Conservation (phyloP, 352 stramenopile genomes). For the Globisporangium sylvaticum region DNA sequence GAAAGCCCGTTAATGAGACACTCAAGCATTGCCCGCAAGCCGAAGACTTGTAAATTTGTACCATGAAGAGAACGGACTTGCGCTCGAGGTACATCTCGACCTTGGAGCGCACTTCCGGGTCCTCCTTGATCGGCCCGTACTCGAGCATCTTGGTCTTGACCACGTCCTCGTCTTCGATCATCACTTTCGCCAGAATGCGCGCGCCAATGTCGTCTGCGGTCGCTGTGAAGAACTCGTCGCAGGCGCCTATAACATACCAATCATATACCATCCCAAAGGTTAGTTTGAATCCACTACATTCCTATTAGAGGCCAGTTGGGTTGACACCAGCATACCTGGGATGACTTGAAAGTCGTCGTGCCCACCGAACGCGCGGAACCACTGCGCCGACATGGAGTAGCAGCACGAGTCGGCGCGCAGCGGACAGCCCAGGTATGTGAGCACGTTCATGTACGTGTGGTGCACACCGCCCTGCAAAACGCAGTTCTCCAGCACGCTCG, state of each 20-base stretch:
- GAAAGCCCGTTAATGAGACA: no score
- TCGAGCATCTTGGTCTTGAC: conserved; percentile 80
- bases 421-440: conserved; percentile 67
- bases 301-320: no score
- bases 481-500: conserved; percentile 63
- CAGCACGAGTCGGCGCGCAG: conserved; percentile 60
- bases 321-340: no score
- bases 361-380: conserved; percentile 65
- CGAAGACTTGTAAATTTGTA: no score
- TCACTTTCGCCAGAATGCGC: conserved; percentile 69
- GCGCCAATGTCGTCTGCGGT: conserved; percentile 79
- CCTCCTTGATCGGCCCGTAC: conserved; percentile 79
- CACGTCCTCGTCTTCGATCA: conserved; percentile 66
- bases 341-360: conserved; percentile 75
- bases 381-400: conserved; percentile 66
- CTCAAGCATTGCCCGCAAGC: conserved; percentile 6
- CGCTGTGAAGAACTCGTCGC: conserved; percentile 74
- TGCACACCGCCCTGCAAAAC: conserved; percentile 78
- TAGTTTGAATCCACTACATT: background rate
- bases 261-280: background rate
- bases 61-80: conserved; percentile 82
- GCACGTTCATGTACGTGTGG: conserved; percentile 78
- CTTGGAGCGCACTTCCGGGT: conserved; percentile 79
- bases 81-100: conserved; percentile 83
- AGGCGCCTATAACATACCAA: conserved; percentile 22